These are phyloP conservation scores for Colletotrichum noveboracense DNA, from an alignment of 2,329 filamentous ascomycete genomes.

Conservation along the genomic window DNA sequence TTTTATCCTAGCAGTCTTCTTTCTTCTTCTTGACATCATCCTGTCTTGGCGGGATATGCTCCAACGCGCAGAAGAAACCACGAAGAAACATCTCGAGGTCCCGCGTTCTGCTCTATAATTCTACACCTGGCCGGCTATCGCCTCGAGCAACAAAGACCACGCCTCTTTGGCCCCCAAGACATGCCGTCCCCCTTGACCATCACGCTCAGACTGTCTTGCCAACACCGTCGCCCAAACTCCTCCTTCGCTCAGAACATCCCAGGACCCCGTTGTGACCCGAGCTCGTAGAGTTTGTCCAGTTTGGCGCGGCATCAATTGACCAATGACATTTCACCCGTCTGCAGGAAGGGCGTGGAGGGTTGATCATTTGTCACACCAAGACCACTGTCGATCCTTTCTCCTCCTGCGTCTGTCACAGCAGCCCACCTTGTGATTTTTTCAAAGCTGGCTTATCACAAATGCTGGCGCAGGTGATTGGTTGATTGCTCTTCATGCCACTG, in stretches of 20 bases:
- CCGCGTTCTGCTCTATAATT: rapidly evolving
- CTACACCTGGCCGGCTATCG: not conserved
- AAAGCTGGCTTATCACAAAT: not conserved
- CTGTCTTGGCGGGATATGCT: rapidly evolving
- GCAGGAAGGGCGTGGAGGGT: not conserved
- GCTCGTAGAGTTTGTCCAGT: not conserved
- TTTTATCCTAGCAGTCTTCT: not conserved
- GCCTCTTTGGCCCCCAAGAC: not conserved
- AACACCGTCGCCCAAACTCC: not conserved
- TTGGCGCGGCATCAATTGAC: not conserved
- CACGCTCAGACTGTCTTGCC: not conserved
- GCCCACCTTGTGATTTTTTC: not conserved
- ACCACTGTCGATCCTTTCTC: not conserved
- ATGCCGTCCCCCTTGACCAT: not conserved
- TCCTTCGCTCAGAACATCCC: not conserved
- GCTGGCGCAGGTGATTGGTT: not conserved
- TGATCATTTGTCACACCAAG: not conserved
- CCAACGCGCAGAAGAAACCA: not conserved
- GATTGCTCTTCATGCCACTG: not conserved
- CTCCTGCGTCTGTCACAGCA: not conserved
- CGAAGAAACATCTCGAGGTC: not conserved
- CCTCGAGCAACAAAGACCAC: not conserved
- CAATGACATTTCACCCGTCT: not conserved
- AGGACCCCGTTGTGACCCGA: not conserved
- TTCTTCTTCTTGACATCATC: not conserved